These are phyloP conservation scores for Kwoniella heveanensis DNA, from an alignment of 768 basidiomycete genomes.

Conservation along the genomic window DNA sequence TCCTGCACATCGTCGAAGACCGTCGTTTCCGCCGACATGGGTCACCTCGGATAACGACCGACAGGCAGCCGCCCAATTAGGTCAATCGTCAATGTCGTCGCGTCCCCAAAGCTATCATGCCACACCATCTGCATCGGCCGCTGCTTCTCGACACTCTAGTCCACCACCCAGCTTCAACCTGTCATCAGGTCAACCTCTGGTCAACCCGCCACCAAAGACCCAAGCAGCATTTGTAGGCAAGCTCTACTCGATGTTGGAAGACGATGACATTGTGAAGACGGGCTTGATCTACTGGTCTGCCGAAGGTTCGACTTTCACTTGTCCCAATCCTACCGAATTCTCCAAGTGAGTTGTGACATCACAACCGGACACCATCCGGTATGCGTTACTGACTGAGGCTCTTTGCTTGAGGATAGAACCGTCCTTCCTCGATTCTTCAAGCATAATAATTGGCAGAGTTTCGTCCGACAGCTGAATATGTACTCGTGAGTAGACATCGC, in stretches of 20 bases:
- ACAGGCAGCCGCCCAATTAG: not conserved
- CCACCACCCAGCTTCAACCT: conserved; percentile 34
- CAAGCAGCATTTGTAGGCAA: conserved; percentile 56
- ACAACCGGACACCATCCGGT: not conserved
- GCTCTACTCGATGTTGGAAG: conserved; percentile 54
- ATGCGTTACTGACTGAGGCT: not conserved
- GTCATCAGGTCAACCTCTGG: conserved; percentile 42
- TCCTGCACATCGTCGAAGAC: conserved; percentile 9
- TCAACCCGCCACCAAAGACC: conserved; percentile 47
- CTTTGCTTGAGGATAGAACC: no score
- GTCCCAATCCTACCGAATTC: conserved; percentile 54
- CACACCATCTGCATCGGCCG: conserved; percentile 12
- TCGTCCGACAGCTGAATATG: conserved; percentile 93
- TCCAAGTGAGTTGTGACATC: conserved; percentile 44
- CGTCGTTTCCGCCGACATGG: conserved; percentile 18
- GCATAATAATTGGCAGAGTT: conserved; percentile 90
- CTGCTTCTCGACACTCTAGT: conserved; percentile 20
- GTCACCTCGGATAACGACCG: conserved; percentile 1
- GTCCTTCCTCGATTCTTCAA: conserved; percentile 94
- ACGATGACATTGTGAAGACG: conserved; percentile 45
- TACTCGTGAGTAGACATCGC: conserved; percentile 64
- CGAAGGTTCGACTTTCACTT: conserved; percentile 52
- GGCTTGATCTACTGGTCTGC: conserved; percentile 53
- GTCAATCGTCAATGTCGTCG: conserved; percentile 7
- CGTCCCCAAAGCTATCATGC: conserved; percentile 12